Base-by-base conservation (phyloP, 768 basidiomycete species). In the Cyathus striatus region DNA sequence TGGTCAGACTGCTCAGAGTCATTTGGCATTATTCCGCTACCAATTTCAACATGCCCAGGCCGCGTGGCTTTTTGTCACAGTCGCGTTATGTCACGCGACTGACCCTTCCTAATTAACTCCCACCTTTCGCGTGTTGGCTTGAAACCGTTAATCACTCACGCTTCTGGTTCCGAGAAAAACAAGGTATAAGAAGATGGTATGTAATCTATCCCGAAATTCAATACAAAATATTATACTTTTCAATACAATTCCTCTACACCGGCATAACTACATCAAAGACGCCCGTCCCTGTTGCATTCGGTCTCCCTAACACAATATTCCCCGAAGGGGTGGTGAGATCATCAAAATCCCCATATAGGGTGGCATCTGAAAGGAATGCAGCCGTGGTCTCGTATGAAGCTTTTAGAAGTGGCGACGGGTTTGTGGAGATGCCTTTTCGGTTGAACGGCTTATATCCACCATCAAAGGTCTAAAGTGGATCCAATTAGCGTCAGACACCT, bases 401-500 rank as follows among this genome's bases (percentile, higher is more conserved):
- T 63, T 98, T 98, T 42, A 98, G 79, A 30, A 98, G 75, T 6
- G 95, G 92, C n/a, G 94, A 97, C 20, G 92, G 82, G 63, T 90
- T 92, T 35, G 85, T 80, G 18, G 90, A 85, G 45, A 99, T 87
- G 41, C 96, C 96, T 49, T 86, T 90, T 35, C 96, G 86, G 64
- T 97, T 99, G 70, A 98, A 99, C 2, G 96, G 92, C 65, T 90
- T 95, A 73, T 94, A 99, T 22, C 87, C 92, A 23, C 96, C 96
- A 43, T 97, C 94, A 60, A 92, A 97, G 0, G 96, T 98, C 95
- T 98, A 41, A 44, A 40, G 17, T n/a, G 13, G 24, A 40, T 21
- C 45, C 27, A 42, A 30, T 32, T 24, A 10, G 20, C 16, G 38
- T 21, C n/a, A n/a, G 7, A 36, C 6, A 7, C 36, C 18, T 36